phyloP scores from a whole-genome alignment of 371 early-diverging fungal species.

The Cokeromyces recurvatus region DNA sequence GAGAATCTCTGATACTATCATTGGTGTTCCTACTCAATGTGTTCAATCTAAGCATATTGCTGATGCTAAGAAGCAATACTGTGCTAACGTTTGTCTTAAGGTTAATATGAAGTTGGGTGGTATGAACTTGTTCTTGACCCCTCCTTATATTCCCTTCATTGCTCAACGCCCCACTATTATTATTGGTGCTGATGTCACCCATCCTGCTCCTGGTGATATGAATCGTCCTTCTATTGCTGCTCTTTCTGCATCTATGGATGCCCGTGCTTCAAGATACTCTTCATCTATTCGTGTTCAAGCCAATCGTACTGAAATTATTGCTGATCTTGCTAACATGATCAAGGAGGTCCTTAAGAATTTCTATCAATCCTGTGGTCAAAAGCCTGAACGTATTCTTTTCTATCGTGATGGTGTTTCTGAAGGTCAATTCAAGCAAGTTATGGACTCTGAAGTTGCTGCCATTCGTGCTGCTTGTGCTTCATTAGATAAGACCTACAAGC shows the following conservation, averaged over 20 bases:
- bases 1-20: constrained; percentile 86
- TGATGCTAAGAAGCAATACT: constrained; percentile 64
- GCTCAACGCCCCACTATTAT: constrained; percentile 78
- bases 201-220: constrained; percentile 74
- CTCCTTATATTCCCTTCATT: constrained; percentile 55
- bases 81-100: constrained; percentile 79
- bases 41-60: constrained; percentile 73
- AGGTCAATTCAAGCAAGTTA: constrained; percentile 81
- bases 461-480: constrained; percentile 74
- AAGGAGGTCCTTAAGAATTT: constrained; percentile 80
- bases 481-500: constrained; percentile 69
- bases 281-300: constrained; percentile 82
- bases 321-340: constrained; percentile 76
- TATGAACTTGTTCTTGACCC: constrained; percentile 55
- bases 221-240: constrained; percentile 83
- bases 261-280: constrained; percentile 80
- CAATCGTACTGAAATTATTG: constrained; percentile 84
- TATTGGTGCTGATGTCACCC: constrained; percentile 96
- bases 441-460: constrained; percentile 74
- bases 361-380: constrained; percentile 65
- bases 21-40: constrained; percentile 93
- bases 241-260: constrained; percentile 69
- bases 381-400: constrained; percentile 88
- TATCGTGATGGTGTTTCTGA: constrained; percentile 96
- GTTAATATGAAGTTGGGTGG: constrained; percentile 90